Evolutionary conservation across 2,329 filamentous ascomycete species (phyloP).

Genomic region (Alternaria infectoria): DNA sequence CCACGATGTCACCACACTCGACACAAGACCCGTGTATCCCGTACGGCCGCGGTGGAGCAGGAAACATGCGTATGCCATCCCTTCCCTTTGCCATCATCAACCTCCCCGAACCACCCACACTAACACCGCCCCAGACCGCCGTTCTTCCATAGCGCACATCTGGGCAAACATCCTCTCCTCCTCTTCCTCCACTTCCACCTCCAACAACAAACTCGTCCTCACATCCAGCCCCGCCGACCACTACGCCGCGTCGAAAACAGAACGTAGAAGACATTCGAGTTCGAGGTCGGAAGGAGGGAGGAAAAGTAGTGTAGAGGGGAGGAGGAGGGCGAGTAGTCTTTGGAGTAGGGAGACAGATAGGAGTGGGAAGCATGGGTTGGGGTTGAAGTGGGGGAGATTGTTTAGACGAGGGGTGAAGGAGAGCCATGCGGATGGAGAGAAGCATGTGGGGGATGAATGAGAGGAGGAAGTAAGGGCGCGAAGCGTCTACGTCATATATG

Average conservation of each 20-base stretch:
- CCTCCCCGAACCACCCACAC: neutral
- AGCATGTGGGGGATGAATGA: neutral
- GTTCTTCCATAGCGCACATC: slow-evolving; percentile 13
- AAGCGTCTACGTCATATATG: no score
- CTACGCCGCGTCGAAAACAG: slow-evolving; percentile 9
- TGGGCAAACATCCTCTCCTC: slow-evolving; percentile 10
- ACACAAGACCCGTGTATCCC: slow-evolving; percentile 10
- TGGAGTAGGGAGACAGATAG: neutral
- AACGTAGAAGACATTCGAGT: neutral
- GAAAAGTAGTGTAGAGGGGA: neutral
- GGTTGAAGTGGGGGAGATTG: no score
- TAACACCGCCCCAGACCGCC: slow-evolving; percentile 6
- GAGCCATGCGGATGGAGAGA: no score
- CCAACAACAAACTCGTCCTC: neutral
- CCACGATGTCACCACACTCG: neutral
- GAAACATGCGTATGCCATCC: slow-evolving; percentile 16
- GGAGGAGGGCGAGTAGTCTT: neutral
- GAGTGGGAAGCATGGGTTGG: no score
- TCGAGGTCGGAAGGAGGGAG: neutral
- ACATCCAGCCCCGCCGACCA: slow-evolving; percentile 10
- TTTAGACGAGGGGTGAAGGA: no score
- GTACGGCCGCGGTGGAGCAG: slow-evolving; percentile 19
- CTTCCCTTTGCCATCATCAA: neutral
- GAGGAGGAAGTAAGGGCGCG: no score
- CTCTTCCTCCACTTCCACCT: neutral